Evolutionary conservation across 1,284 basidiomycete species (phyloP).

Genomic region (Agroathelia rolfsii): DNA sequence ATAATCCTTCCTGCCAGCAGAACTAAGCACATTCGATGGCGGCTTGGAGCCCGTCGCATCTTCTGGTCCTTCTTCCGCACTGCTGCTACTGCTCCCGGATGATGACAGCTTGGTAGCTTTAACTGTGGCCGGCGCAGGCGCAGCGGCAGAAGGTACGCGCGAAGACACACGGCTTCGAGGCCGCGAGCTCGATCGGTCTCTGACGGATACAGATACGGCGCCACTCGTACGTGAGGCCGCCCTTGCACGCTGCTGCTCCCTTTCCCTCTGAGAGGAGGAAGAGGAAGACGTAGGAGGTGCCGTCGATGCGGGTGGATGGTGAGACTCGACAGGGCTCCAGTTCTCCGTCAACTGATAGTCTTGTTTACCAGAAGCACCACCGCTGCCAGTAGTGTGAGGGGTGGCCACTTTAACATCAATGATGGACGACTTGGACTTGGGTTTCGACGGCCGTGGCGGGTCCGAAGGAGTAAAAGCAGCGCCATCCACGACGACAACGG

Average conservation of each 20-base stretch:
- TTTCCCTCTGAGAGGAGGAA: too few relatives aligned
- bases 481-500: conserved; percentile 20
- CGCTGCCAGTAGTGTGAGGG: too few relatives aligned
- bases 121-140: conserved; percentile 1
- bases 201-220: too few relatives aligned
- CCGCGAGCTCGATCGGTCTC: too few relatives aligned
- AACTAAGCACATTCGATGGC: conserved; percentile 14
- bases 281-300: conserved; percentile 4
- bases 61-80: conserved; percentile 54
- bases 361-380: too few relatives aligned
- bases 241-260: too few relatives aligned
- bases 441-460: conserved; percentile 11
- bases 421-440: too few relatives aligned
- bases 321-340: conserved; percentile 12
- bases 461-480: conserved; percentile 14
- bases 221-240: too few relatives aligned
- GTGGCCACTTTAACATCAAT: too few relatives aligned
- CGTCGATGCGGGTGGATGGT: too few relatives aligned
- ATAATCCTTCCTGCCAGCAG: conserved; percentile 9
- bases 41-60: conserved; percentile 31
- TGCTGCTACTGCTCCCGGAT: conserved; percentile 27
- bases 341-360: conserved; percentile 11
- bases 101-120: conserved; percentile 24
- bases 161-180: too few relatives aligned
- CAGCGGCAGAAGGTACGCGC: too few relatives aligned